phyloP scores from a whole-genome alignment of 192 early-diverging fungal genomes.

The Diversispora eburnea region DNA sequence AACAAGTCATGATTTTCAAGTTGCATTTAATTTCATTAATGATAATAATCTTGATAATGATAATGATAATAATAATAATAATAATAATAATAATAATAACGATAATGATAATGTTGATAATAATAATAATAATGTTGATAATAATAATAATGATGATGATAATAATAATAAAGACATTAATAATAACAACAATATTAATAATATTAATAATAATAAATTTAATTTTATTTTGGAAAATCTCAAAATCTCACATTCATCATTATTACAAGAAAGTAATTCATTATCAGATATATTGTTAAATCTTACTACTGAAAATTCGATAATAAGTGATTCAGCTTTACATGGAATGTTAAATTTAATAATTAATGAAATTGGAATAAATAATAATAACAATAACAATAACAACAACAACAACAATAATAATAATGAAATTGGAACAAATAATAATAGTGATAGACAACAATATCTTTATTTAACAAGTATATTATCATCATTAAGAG shows the following conservation, averaged over 20 bases:
- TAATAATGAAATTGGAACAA: too few species aligned
- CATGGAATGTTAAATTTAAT: not conserved
- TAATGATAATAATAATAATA: not conserved
- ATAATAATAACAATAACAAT: too few species aligned
- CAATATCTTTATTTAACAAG: not conserved
- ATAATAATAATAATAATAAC: not conserved
- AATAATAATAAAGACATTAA: too few species aligned
- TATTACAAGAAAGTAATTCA: not conserved
- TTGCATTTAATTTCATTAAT: not conserved
- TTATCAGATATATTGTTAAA: not conserved
- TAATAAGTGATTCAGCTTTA: not conserved
- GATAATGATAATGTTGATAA: too few species aligned
- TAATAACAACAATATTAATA: too few species aligned
- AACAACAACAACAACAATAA: too few species aligned
- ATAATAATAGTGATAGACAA: not conserved
- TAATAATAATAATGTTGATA: too few species aligned
- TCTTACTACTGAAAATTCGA: not conserved
- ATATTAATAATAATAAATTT: not conserved
- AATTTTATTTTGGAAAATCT: constrained; percentile 3
- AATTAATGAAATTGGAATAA: too few species aligned
- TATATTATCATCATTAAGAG: not conserved
- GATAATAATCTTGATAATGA: not conserved
- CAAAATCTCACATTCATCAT: not conserved
- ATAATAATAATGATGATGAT: too few species aligned
- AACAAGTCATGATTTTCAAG: constrained; percentile 6